Evolutionary conservation across 1,139 yeast genomes (phyloP).

Genomic region (Scheffersomyces parashehatae): DNA sequence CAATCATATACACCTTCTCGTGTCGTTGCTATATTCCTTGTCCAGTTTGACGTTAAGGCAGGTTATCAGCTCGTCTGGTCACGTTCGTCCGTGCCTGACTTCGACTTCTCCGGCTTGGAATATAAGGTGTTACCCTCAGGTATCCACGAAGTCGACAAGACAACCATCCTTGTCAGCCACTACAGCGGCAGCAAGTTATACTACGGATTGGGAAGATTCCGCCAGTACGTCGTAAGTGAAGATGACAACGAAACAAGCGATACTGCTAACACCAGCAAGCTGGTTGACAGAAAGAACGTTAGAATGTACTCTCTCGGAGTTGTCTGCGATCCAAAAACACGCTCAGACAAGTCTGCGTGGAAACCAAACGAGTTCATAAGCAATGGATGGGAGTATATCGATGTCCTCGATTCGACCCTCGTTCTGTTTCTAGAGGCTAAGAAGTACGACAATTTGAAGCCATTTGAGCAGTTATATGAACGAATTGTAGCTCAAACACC

Average conservation of each 20-base stretch:
- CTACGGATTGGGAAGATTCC: slow-evolving; percentile 41
- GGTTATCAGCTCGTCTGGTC: slow-evolving; percentile 68
- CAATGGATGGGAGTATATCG: slow-evolving; percentile 59
- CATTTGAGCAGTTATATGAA: slow-evolving; percentile 22
- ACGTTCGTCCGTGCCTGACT: slow-evolving; percentile 21
- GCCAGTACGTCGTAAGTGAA: slow-evolving; percentile 24
- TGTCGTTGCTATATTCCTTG: slow-evolving; percentile 54
- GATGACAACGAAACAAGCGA: slow-evolving; percentile 1
- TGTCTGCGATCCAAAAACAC: slow-evolving; percentile 43
- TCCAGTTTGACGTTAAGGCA: slow-evolving; percentile 60
- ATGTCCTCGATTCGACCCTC: slow-evolving; percentile 45
- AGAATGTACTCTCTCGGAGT: slow-evolving; percentile 68
- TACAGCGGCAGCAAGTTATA: slow-evolving; percentile 24
- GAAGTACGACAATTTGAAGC: slow-evolving; percentile 17
- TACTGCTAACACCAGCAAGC: not conserved
- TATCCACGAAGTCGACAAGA: slow-evolving; percentile 61
- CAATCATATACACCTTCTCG: slow-evolving; percentile 20
- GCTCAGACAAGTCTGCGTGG: slow-evolving; percentile 36
- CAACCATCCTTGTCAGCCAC: slow-evolving; percentile 43
- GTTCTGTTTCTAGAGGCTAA: slow-evolving; percentile 31
- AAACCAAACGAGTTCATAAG: slow-evolving; percentile 52
- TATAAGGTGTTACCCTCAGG: slow-evolving; percentile 83
- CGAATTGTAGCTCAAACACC: slow-evolving; percentile 6
- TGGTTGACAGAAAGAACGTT: slow-evolving; percentile 49
- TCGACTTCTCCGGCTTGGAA: slow-evolving; percentile 51